phyloP scores from a whole-genome alignment of 768 basidiomycete genomes.

The Serendipita sp. region DNA sequence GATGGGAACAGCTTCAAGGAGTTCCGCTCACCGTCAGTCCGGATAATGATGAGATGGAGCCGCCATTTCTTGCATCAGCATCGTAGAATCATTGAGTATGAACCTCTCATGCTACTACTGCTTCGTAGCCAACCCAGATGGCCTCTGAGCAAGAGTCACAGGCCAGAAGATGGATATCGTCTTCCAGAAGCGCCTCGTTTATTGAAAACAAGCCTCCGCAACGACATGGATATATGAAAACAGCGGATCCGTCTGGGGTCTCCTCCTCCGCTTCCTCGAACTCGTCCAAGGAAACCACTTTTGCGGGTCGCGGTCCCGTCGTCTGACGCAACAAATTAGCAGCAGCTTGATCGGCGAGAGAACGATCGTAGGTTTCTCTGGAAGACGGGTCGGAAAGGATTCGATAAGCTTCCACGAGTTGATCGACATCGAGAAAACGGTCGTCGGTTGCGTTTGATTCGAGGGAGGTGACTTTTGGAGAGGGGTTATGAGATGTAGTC shows the following conservation, averaged over 20 bases:
- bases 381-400: slow-evolving; percentile 37
- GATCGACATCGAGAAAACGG: no score
- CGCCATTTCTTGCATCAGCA: no score
- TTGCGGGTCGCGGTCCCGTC: slow-evolving; percentile 48
- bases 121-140: slow-evolving; percentile 74
- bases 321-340: no score
- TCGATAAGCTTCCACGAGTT: slow-evolving; percentile 33
- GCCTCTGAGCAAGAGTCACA: slow-evolving; percentile 69
- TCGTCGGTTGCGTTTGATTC: slow-evolving; percentile 11
- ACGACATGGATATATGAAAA: slow-evolving; percentile 51
- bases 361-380: slow-evolving; percentile 37
- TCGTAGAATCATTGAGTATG: not conserved
- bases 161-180: slow-evolving; percentile 52
- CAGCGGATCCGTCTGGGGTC: slow-evolving; percentile 18
- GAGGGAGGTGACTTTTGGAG: slow-evolving; percentile 19
- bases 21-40: not conserved
- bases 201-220: slow-evolving; percentile 58
- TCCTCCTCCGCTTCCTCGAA: slow-evolving; percentile 26
- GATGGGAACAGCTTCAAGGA: no score
- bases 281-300: slow-evolving; percentile 63
- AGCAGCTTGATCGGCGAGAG: not conserved
- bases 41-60: no score
- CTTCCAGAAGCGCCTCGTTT: slow-evolving; percentile 43
- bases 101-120: slow-evolving; percentile 21
- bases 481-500: not conserved